Conservation (phyloP, 768 basidiomycete genomes). For the Tephrocybe sp. region DNA sequence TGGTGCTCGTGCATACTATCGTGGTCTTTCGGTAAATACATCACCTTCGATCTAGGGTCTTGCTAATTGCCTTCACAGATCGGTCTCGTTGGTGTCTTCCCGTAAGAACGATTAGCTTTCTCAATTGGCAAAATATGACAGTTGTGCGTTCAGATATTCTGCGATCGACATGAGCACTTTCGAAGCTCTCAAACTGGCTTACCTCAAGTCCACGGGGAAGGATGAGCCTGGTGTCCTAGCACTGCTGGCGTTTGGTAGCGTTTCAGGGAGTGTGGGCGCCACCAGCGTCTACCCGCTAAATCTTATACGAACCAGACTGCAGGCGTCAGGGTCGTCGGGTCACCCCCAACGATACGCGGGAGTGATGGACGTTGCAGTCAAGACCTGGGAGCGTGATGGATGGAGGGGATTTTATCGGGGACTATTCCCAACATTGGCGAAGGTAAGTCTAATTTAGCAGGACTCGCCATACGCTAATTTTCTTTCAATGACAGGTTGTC, state of each 20-base stretch:
- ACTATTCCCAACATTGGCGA: conserved; percentile 87
- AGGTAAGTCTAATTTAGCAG: conserved; percentile 44
- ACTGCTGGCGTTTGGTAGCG: conserved; percentile 84
- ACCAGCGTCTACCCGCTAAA: conserved; percentile 92
- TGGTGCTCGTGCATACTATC: conserved; percentile 82
- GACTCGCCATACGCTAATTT: not conserved
- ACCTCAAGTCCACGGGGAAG: conserved; percentile 79
- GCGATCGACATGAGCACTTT: conserved; percentile 99
- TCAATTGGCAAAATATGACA: not conserved
- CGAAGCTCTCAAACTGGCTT: conserved; percentile 91
- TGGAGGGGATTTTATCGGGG: conserved; percentile 96
- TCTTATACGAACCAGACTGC: conserved; percentile 89
- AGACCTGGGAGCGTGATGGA: conserved; percentile 82
- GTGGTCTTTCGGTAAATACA: conserved; percentile 77
- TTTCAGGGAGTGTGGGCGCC: conserved; percentile 92
- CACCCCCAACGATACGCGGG: conserved; percentile 91
- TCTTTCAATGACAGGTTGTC: conserved; percentile 65
- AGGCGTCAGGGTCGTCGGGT: conserved; percentile 94
- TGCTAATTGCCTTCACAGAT: conserved; percentile 48
- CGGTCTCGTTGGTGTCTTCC: conserved; percentile 94
- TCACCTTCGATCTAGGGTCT: conserved; percentile 11
- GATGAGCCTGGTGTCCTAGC: conserved; percentile 90
- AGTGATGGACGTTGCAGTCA: conserved; percentile 77
- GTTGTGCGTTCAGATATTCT: conserved; percentile 52
- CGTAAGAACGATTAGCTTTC: conserved; percentile 44